Percentiles rank a stretch among this genome's conserved stretches.
phyloP scores from a whole-genome alignment of 164 flowering plant species.

The Cinnamomum chago region DNA sequence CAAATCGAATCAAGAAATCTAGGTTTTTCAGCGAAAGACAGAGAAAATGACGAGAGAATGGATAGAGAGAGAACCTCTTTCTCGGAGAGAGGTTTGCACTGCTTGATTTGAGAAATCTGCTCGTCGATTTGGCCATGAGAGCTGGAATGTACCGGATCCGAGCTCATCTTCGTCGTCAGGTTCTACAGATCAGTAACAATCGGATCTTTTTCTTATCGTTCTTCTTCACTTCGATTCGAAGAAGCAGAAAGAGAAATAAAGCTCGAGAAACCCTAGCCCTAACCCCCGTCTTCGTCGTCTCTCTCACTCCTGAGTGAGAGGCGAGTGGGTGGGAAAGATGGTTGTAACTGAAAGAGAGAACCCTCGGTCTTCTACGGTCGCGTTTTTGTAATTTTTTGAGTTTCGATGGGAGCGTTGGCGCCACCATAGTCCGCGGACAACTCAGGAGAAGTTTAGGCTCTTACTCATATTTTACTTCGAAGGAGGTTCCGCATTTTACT shows the following conservation, averaged over 20 bases:
- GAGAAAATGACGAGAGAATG: background rate
- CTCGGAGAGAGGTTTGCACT: conserved; percentile 92
- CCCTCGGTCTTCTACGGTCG: conserved; percentile 13
- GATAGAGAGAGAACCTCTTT: conserved; percentile 50
- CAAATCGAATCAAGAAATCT: background rate
- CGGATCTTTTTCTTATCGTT: conserved; percentile 17
- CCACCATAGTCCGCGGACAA: background rate
- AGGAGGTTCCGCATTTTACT: too few species aligned
- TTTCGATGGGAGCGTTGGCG: background rate
- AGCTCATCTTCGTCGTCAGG: conserved; percentile 38
- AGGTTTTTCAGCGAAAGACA: background rate
- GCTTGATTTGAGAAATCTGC: conserved; percentile 90
- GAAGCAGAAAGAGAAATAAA: background rate
- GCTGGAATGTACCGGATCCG: conserved; percentile 35
- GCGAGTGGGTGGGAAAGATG: conserved; percentile 3
- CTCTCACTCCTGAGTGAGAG: background rate
- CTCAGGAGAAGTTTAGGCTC: too few species aligned
- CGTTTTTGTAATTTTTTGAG: conserved; percentile 3
- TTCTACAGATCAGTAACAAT: background rate
- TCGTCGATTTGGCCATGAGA: conserved; percentile 72
- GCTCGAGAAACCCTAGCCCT: background rate
- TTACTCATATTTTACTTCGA: too few species aligned
- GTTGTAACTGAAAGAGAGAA: conserved; percentile 17
- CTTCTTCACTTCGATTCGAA: background rate
- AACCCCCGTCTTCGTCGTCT: background rate